phyloP scores from a whole-genome alignment of 1,139 yeast genomes.

The Sugiyamaella castrensis region DNA sequence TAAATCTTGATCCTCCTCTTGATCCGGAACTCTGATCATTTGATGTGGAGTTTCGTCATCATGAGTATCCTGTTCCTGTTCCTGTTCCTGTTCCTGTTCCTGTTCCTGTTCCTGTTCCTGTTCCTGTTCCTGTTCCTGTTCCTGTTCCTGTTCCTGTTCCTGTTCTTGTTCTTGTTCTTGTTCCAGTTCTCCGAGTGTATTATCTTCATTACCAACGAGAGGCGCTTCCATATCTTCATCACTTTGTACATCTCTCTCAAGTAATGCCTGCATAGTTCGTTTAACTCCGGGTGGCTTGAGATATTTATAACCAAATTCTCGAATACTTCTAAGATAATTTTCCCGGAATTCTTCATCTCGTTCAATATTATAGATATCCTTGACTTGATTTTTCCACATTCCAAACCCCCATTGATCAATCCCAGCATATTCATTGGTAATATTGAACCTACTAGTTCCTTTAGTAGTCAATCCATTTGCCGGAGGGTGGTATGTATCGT shows the following conservation, averaged over 20 bases:
- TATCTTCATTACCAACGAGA: constrained; percentile 14
- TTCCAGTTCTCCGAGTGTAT: not conserved
- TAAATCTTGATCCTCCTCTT: not conserved
- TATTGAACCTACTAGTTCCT: constrained; percentile 15
- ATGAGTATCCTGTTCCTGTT: constrained; percentile 1
- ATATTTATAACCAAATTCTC: constrained; percentile 28
- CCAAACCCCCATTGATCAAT: constrained; percentile 17
- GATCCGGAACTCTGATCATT: constrained; percentile 1
- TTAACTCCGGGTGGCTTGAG: constrained; percentile 27
- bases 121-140: not conserved
- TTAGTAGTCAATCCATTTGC: constrained; percentile 14
- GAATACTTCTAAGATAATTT: constrained; percentile 21
- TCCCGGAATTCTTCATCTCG: constrained; percentile 18
- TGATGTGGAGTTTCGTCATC: not conserved
- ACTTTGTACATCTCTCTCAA: constrained; percentile 24
- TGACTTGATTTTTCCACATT: constrained; percentile 13
- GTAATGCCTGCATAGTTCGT: constrained; percentile 26
- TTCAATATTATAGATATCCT: constrained; percentile 15
- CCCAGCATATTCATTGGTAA: constrained; percentile 16
- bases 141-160: not conserved
- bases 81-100: constrained; percentile 1
- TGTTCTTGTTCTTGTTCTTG: constrained; percentile 12
- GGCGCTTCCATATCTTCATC: constrained; percentile 20
- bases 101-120: constrained; percentile 7
- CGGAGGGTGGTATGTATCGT: constrained; percentile 6